phyloP scores from a whole-genome alignment of 768 basidiomycete species.

The Lepiota venenata region DNA sequence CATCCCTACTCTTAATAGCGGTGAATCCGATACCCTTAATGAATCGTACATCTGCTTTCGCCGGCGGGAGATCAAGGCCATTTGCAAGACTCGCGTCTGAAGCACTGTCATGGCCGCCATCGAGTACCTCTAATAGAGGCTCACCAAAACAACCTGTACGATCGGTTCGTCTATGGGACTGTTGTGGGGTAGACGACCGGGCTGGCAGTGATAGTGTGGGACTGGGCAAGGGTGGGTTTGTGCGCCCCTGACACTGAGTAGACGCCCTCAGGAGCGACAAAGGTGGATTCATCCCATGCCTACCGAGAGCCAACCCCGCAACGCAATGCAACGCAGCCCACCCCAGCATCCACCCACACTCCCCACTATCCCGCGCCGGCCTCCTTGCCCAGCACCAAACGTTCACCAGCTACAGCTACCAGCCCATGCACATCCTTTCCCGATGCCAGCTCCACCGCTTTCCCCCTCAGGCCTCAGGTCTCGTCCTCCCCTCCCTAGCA shows the following conservation, averaged over 20 bases:
- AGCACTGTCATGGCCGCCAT: conserved; percentile 25
- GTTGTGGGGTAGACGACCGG: conserved; percentile 52
- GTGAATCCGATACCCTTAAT: conserved; percentile 85
- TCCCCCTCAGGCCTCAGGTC: too few relatives aligned
- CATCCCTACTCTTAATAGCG: conserved; percentile 84
- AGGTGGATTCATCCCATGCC: conserved; percentile 77
- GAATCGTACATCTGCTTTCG: conserved; percentile 98
- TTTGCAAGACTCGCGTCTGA: conserved; percentile 80
- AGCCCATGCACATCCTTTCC: too few relatives aligned
- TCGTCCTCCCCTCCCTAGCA: too few relatives aligned
- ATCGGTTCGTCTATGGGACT: conserved; percentile 69
- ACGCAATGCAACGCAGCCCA: too few relatives aligned
- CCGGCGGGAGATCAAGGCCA: conserved; percentile 88
- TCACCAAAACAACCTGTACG: conserved; percentile 28
- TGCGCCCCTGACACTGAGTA: conserved; percentile 87
- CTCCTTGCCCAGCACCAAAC: too few relatives aligned
- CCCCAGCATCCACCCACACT: too few relatives aligned
- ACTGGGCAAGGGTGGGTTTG: conserved; percentile 53
- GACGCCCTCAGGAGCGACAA: conserved; percentile 87
- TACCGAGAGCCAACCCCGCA: too few relatives aligned
- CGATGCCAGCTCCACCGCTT: too few relatives aligned
- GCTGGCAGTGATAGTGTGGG: conserved; percentile 34
- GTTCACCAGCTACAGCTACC: too few relatives aligned
- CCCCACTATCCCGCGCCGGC: too few relatives aligned
- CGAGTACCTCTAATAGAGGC: conserved; percentile 24